Conservation (phyloP, 768 basidiomycete species). For the Russula emetica region DNA sequence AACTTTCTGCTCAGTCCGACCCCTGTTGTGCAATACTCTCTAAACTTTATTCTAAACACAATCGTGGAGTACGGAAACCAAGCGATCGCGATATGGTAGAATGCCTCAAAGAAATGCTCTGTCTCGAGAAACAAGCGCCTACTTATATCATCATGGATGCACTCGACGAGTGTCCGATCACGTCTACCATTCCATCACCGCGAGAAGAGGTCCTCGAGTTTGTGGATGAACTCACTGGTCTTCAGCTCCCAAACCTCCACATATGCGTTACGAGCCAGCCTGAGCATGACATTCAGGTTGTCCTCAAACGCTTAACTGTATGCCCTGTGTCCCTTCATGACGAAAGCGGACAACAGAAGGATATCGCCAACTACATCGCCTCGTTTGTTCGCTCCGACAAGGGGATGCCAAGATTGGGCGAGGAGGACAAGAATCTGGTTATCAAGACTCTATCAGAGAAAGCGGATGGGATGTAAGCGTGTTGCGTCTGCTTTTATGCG, state of each 20-base stretch:
- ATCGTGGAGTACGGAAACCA: background rate
- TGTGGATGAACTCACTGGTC: conserved; percentile 1
- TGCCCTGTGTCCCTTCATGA: conserved; percentile 3
- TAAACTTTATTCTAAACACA: background rate
- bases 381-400: background rate
- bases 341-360: background rate
- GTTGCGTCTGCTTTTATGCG: background rate
- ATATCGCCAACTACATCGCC: background rate
- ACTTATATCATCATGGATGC: conserved; percentile 5
- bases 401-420: background rate
- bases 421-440: background rate
- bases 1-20: background rate
- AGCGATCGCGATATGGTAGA: too few relatives aligned
- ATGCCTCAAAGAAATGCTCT: too few relatives aligned
- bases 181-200: background rate
- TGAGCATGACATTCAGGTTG: conserved; percentile 2
- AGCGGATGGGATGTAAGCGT: background rate
- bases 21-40: background rate
- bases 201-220: conserved; percentile 3
- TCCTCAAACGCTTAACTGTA: background rate
- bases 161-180: background rate
- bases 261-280: conserved; percentile 16
- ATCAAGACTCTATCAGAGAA: background rate
- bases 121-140: too few relatives aligned
- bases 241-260: background rate